A percentile compares a stretch with the other conserved stretches of the same genome.
phyloP scores from a whole-genome alignment of 108 stramenopile genomes.

The Aureococcus anophagefferens region DNA sequence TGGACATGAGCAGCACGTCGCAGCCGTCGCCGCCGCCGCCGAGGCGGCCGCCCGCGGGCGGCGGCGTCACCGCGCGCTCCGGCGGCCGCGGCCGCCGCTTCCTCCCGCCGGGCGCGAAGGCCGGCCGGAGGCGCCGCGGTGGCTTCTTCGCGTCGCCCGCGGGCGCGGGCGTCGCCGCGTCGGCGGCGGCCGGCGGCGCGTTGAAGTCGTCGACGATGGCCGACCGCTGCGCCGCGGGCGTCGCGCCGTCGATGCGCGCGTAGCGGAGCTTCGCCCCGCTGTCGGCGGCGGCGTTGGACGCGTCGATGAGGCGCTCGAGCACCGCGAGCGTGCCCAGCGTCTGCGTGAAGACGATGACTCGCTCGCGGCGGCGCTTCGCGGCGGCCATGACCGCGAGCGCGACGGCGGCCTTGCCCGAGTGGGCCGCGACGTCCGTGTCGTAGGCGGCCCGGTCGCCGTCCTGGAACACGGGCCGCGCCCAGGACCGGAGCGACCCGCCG shows the following conservation, averaged over 20 bases:
- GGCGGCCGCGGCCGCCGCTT: too few species aligned
- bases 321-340: conserved; percentile 2
- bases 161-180: too few species aligned
- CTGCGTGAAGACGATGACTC: conserved; percentile 12
- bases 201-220: conserved; percentile 11
- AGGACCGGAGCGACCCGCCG: background rate
- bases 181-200: background rate
- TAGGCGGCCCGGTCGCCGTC: conserved; percentile 2
- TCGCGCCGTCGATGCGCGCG: conserved; percentile 6
- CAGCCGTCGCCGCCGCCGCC: background rate
- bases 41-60: too few species aligned
- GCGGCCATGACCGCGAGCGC: background rate
- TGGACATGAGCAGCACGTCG: conserved; percentile 6
- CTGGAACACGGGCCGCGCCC: background rate
- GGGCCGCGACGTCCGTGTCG: background rate
- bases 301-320: background rate
- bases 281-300: background rate
- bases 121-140: too few species aligned
- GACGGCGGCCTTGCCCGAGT: conserved; percentile 11
- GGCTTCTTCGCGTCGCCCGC: too few species aligned
- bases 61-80: too few species aligned
- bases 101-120: too few species aligned
- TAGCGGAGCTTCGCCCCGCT: too few species aligned
- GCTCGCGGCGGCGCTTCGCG: background rate
- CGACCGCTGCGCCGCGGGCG: background rate